phyloP scores from a whole-genome alignment of 495 filamentous ascomycete genomes.

The Penicillium argentinense region DNA sequence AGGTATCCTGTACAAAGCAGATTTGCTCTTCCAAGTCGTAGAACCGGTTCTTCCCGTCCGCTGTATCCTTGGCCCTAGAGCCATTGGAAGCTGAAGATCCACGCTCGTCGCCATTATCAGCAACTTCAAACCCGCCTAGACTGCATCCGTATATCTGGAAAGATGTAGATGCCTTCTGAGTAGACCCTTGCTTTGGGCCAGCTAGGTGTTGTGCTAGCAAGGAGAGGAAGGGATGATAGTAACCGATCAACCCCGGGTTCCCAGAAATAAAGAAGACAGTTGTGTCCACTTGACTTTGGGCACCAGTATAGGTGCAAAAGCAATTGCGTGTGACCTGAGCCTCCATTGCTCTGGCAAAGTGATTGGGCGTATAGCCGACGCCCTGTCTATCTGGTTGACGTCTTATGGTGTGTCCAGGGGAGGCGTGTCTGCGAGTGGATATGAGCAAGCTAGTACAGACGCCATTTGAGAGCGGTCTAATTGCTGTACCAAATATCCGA shows the following conservation, averaged over 20 bases:
- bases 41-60: conserved; percentile 2
- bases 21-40: conserved; percentile 65
- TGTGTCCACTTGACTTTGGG: conserved; percentile 12
- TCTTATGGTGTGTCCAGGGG: background rate
- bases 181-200: background rate
- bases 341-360: conserved; percentile 12
- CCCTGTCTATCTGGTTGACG: background rate
- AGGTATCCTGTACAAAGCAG: conserved; percentile 33
- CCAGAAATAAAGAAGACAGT: conserved; percentile 74
- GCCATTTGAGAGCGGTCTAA: too few species aligned
- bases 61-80: conserved; percentile 3
- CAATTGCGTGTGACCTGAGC: conserved; percentile 31
- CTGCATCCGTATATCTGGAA: conserved; percentile 65
- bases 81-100: background rate
- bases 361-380: background rate
- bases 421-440: background rate
- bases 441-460: background rate
- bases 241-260: conserved; percentile 82
- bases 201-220: conserved; percentile 36
- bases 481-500: background rate
- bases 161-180: background rate
- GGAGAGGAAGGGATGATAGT: conserved; percentile 74
- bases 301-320: conserved; percentile 29
- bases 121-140: conserved; percentile 70
- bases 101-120: background rate